Percentiles rank a stretch among this genome's conserved stretches.
phyloP scores from a whole-genome alignment of 2,329 filamentous ascomycete species.

The Penicillium frequentans region DNA sequence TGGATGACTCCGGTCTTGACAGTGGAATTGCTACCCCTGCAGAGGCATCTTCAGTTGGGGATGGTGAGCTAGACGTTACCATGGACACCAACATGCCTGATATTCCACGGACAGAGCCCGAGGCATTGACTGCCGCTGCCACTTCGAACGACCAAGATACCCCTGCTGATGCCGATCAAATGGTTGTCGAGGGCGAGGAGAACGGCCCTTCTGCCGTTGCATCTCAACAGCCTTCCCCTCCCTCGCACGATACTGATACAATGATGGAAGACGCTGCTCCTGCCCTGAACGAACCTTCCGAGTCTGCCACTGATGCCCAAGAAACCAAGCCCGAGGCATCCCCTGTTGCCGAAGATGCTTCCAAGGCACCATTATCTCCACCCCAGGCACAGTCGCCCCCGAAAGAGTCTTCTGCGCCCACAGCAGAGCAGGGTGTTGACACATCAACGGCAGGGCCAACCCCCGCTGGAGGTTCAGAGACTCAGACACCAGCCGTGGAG shows the following conservation, averaged over 20 bases:
- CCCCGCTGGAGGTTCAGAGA: slow-evolving; percentile 13
- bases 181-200: slow-evolving; percentile 31
- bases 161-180: slow-evolving; percentile 34
- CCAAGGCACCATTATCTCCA: slow-evolving; percentile 18
- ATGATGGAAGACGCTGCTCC: slow-evolving; percentile 40
- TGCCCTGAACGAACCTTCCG: slow-evolving; percentile 19
- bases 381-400: slow-evolving; percentile 19
- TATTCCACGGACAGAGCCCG: slow-evolving; percentile 33
- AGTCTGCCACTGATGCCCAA: slow-evolving; percentile 15
- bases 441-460: slow-evolving; percentile 4
- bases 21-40: slow-evolving; percentile 51
- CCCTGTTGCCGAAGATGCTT: slow-evolving; percentile 18
- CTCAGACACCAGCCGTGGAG: slow-evolving; percentile 4
- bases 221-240: slow-evolving; percentile 31
- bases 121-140: slow-evolving; percentile 33
- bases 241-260: slow-evolving; percentile 36
- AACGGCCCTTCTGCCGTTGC: slow-evolving; percentile 29
- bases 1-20: slow-evolving; percentile 56
- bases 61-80: slow-evolving; percentile 43
- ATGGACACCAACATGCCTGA: slow-evolving; percentile 45
- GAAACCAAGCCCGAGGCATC: slow-evolving; percentile 27
- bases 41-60: slow-evolving; percentile 43
- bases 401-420: slow-evolving; percentile 20
- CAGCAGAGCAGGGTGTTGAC: slow-evolving; percentile 10
- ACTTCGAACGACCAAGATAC: slow-evolving; percentile 33